Evolutionary conservation across 2,329 filamentous ascomycete genomes (phyloP), one percentile per base, ranked within the genome.

Genomic region (Coniochaeta ligniaria): DNA sequence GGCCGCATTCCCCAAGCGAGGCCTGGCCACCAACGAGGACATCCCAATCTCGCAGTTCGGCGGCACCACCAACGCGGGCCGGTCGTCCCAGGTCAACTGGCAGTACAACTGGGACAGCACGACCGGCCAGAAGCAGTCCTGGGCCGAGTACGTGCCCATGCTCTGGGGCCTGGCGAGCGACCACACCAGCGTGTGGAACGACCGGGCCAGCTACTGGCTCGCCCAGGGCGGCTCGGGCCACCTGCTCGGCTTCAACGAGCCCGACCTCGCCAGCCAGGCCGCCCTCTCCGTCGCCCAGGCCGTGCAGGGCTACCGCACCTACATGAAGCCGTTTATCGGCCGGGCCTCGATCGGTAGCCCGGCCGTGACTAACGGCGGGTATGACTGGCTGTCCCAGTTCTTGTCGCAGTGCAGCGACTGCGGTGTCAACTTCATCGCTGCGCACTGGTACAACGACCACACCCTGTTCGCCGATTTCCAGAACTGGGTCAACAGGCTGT

Each of bases 381-480:
- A 79, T 31, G 66, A 70, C 56, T 82, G 75, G 72, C 69, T 82
- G n/a, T 63, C 65, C 22, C 66, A 70, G 33, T 82, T 81, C 71
- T 52, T 80, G 36, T 60, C 61, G n/a, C 65, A 68, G 7, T 81
- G 79, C 70, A 65, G 64, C 16, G 69, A 65, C 50, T 80, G 76
- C 72, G 71, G 69, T 12, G 75, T 81, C 57, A 76, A 80, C 66
- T 76, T 75, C 63, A 63, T 80, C 60, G 71, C 73, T 63, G 71
- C 80, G 38, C 79, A 81, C 64, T 81, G 78, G 78, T 81, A 81
- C 62, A 75, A 76, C 60, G 64, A 67, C 33, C 70, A 69, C 43
- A 65, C 67, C 52, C 69, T 73, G 62, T 67, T 70, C 8, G 65
- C 65, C 3, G 76, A 77, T 68, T 78, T 81, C 71, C 74, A 79